phyloP scores from a whole-genome alignment of 768 basidiomycete genomes.

The Asterophora parasitica region DNA sequence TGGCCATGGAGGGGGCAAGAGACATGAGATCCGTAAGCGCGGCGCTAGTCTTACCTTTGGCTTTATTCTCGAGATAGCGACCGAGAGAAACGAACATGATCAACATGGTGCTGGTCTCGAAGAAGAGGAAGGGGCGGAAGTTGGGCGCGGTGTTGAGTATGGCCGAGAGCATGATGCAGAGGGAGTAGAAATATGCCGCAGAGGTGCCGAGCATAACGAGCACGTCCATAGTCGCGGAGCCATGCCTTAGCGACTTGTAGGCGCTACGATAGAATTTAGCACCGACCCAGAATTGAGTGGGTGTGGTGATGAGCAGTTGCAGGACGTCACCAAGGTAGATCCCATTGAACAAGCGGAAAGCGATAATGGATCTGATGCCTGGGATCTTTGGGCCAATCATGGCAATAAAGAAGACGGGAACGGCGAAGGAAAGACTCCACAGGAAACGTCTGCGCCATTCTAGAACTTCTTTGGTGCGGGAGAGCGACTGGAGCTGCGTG shows the following conservation, averaged over 20 bases:
- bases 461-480: slow-evolving; percentile 84
- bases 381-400: slow-evolving; percentile 78
- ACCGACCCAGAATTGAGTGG: slow-evolving; percentile 92
- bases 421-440: slow-evolving; percentile 70
- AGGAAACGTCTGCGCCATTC: slow-evolving; percentile 83
- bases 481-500: slow-evolving; percentile 82
- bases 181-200: slow-evolving; percentile 89
- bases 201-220: slow-evolving; percentile 94
- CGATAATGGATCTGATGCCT: slow-evolving; percentile 50
- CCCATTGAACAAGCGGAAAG: slow-evolving; percentile 50
- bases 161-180: slow-evolving; percentile 63
- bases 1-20: slow-evolving; percentile 92
- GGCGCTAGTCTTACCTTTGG: slow-evolving; percentile 95
- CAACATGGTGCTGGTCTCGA: slow-evolving; percentile 98
- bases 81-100: slow-evolving; percentile 96
- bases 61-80: slow-evolving; percentile 91
- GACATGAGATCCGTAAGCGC: slow-evolving; percentile 96
- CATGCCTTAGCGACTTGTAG: slow-evolving; percentile 87
- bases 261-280: slow-evolving; percentile 83
- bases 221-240: slow-evolving; percentile 95
- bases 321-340: slow-evolving; percentile 82
- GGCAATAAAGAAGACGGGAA: slow-evolving; percentile 90
- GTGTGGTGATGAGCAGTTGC: slow-evolving; percentile 73
- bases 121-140: slow-evolving; percentile 85
- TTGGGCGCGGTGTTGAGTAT: slow-evolving; percentile 57